A percentile compares a stretch with the other conserved stretches of the same genome.
Conservation (phyloP, 1,139 yeast species). For the Kodamaea suecica region DNA sequence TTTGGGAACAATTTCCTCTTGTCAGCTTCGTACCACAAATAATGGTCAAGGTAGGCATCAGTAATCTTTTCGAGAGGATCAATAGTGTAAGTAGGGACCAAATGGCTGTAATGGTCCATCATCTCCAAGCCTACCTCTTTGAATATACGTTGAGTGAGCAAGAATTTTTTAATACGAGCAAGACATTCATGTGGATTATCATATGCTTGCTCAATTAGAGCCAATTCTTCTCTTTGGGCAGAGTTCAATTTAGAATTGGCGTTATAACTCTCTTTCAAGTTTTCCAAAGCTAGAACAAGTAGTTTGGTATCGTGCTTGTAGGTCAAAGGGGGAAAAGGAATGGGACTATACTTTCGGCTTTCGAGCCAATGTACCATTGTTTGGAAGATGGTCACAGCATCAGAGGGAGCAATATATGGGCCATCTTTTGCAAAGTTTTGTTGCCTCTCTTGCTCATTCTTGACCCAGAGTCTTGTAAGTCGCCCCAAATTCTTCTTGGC, state of each 20-base stretch:
- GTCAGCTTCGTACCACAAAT: constrained; percentile 94
- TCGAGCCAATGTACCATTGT: constrained; percentile 95
- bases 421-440: constrained; percentile 78
- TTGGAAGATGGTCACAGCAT: constrained; percentile 82
- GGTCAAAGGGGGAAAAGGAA: constrained; percentile 90
- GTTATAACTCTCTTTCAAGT: constrained; percentile 75
- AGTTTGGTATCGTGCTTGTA: constrained; percentile 93
- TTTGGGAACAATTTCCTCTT: constrained; percentile 85
- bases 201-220: constrained; percentile 92
- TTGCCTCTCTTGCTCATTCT: constrained; percentile 89
- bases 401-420: constrained; percentile 80
- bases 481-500: constrained; percentile 92
- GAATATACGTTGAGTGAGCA: constrained; percentile 87
- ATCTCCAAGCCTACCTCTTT: constrained; percentile 85
- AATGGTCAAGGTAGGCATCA: constrained; percentile 94
- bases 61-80: constrained; percentile 95
- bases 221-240: constrained; percentile 86
- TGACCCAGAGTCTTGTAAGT: constrained; percentile 86
- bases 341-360: constrained; percentile 75
- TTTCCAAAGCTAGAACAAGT: constrained; percentile 83
- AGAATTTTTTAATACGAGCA: constrained; percentile 74
- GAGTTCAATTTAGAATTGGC: constrained; percentile 86
- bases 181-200: constrained; percentile 95
- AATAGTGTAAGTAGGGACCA: constrained; percentile 80
- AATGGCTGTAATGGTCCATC: constrained; percentile 86